Evolutionary conservation across 768 basidiomycete species (phyloP), one percentile per base, ranked within the genome.

Genomic region (Tephrocybe sp.): DNA sequence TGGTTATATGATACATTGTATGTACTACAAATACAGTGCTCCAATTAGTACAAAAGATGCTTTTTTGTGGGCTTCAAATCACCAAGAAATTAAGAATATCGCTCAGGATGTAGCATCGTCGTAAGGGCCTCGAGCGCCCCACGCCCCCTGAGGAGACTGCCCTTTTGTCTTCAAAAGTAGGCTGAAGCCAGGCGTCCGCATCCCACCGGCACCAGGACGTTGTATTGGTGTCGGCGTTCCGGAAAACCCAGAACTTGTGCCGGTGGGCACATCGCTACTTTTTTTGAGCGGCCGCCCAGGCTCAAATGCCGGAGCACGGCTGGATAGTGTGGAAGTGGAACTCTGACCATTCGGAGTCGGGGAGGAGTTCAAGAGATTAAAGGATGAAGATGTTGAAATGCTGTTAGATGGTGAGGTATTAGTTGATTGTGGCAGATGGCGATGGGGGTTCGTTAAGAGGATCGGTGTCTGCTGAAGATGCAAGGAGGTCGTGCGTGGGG

Each of bases 371-470:
- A 12, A 13, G 13, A 24, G 19, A 44, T 35, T 36, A 4, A 44
- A 43, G 26, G 46, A 19, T 19, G 43, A 11, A 18, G 52, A 47
- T 26, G 39, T 19, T 8, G 35, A 35, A 35, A 48, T 45, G 47
- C 25, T 21, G 24, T 53, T 44, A 22, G 49, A 41, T 6, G 46
- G 27, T 36, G 56, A 44, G 15, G 52, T 35, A 32, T 55, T 55
- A 21, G 52, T 52, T 9, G 64, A 55, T 34, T 66, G 69, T 19
- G 66, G 66, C 1, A 57, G 54, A 5, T 62, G 60, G 8, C 67
- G 64, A 25, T 57, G 55, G 2, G 64, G 62, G 28, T 64, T 64
- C 22, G 47, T 56, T 16, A 62, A 37, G 15, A 64, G 36, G 16
- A 44, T 55, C 3, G 59, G 60, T 2, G 60, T 60, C 31, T 54